Evolutionary conservation across 1,284 basidiomycete species (phyloP).

Genomic region (Agroathelia rolfsii): DNA sequence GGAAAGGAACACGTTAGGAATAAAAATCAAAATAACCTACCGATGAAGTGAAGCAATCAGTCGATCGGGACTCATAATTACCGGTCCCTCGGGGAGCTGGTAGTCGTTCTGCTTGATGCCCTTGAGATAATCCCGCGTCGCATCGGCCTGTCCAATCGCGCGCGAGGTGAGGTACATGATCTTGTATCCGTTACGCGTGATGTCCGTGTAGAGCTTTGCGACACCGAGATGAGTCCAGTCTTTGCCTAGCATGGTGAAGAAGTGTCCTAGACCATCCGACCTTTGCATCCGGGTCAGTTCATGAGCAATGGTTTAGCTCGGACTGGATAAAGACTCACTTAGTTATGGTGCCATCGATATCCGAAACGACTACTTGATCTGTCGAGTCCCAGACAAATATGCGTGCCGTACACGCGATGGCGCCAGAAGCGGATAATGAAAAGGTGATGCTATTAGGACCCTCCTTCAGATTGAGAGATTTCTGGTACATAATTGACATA

Average conservation of each 20-base stretch:
- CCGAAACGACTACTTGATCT: conserved; percentile 88
- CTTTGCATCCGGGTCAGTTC: conserved; percentile 28
- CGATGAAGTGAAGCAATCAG: conserved; percentile 92
- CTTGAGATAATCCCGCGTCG: conserved; percentile 91
- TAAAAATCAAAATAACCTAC: conserved; percentile 30
- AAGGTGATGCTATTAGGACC: conserved; percentile 94
- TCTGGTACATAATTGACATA: conserved; percentile 33
- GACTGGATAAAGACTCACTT: conserved; percentile 49
- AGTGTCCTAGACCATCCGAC: conserved; percentile 94
- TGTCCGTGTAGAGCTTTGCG: conserved; percentile 97
- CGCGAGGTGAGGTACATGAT: conserved; percentile 97
- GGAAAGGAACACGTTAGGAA: not conserved
- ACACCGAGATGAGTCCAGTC: conserved; percentile 99
- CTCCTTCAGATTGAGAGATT: conserved; percentile 77
- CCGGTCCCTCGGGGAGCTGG: conserved; percentile 93
- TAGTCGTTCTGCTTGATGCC: conserved; percentile 95
- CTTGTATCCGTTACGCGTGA: conserved; percentile 93
- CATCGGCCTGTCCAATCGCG: conserved; percentile 97
- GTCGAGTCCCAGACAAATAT: conserved; percentile 95
- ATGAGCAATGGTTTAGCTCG: conserved; percentile 5
- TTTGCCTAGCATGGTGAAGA: conserved; percentile 98
- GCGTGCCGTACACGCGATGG: conserved; percentile 81
- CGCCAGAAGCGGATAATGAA: conserved; percentile 84
- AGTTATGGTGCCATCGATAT: conserved; percentile 99
- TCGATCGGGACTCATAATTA: conserved; percentile 98